Evolutionary conservation across 75 land plant genomes (phyloP), one percentile per base, ranked within the genome.

Genomic region (Selaginella tamariscina): DNA sequence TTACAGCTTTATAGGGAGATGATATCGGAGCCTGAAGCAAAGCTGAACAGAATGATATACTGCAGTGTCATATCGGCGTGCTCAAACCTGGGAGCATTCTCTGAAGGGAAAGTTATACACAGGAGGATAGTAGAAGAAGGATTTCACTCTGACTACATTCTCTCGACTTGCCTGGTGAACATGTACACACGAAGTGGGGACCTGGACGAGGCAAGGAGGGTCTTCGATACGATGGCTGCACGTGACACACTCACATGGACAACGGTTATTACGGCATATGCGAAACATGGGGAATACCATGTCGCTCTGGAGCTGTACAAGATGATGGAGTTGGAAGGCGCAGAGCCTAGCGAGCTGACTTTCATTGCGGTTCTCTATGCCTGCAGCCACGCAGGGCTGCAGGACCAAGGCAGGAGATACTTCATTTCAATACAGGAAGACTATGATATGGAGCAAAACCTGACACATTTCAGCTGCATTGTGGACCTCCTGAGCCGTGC

Each of bases 341-440:
- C 26, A 2, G 26, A 59, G 62, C 62, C 62, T 5, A 26, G 26
- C 26, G 26, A 59, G 26, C 27, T 59, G 8, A 59, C 62, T 59
- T 59, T 59, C 49, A 26, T 59, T 5, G 26, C 8, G 23, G 24
- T 59, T 59, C 62, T 59, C 26, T 59, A 21, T 9, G 62, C 62
- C 27, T 59, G 62, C 26, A 59, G 62, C 26, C 62, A 59, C 26
- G 62, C 62, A 2, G 62, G 62, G 18, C 62, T 59, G 11, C 49
- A 39, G n/a, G 62, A 59, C 2, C 27, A 59, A 26, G 62, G 62
- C 62, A 23, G 21, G 23, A 2, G n/a, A 21, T 23, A 8, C 26
- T 59, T 59, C 62, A 59, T 23, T 21, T 59, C 62, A 8, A 59
- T 59, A 2, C 27, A 21, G 26, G n/a, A n/a, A 8, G 23, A 59